phyloP scores from a whole-genome alignment of 1,139 yeast species.

The Blastobotrys ciferrii region DNA sequence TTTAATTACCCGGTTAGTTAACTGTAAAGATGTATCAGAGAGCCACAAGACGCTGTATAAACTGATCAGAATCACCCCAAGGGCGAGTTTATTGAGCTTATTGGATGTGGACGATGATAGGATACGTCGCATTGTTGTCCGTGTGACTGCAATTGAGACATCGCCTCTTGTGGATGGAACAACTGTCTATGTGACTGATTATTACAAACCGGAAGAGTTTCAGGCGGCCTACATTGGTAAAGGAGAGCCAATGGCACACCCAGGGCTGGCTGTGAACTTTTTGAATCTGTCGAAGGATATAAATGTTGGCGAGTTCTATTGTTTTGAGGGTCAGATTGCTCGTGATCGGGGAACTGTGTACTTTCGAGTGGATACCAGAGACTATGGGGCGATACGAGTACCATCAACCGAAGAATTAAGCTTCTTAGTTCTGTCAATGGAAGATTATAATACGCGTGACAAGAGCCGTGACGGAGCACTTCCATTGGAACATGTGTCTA shows the following conservation, averaged over 20 bases:
- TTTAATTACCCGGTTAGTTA: not conserved
- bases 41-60: not conserved
- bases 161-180: not conserved
- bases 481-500: not conserved
- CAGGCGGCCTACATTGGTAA: not conserved
- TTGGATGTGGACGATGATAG: not conserved
- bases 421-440: not conserved
- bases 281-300: not conserved
- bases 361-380: not conserved
- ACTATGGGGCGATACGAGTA: not conserved
- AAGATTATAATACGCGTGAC: not conserved
- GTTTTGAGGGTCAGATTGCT: not conserved
- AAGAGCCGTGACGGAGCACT: not conserved
- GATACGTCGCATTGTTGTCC: not conserved
- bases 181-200: not conserved
- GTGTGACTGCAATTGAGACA: not conserved
- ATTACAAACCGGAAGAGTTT: conserved; percentile 3
- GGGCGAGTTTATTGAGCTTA: not conserved
- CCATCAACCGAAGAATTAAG: not conserved
- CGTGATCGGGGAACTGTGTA: not conserved
- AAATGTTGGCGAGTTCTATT: not conserved
- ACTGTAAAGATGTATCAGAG: not conserved
- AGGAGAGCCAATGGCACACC: not conserved
- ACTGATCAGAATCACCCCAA: not conserved
- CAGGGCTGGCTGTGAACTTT: not conserved